Base-by-base conservation (phyloP, 345 rosid genomes). In the Corchorus capsularis region DNA sequence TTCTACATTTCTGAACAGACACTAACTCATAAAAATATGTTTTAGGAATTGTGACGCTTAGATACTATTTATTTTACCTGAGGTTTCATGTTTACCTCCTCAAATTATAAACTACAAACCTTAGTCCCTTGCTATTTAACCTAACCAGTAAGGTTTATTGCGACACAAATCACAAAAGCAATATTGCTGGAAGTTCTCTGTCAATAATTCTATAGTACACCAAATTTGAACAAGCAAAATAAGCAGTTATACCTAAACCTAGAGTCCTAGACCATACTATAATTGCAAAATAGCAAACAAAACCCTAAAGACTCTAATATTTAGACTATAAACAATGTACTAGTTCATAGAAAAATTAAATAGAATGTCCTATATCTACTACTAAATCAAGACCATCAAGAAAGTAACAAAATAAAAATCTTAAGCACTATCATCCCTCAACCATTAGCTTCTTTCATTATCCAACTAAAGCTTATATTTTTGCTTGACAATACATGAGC, bases 241-340 rank as follows among this genome's bases (percentile, higher is more conserved):
- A 10, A 12, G 34, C 12, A 20, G 14, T 66, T 22, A 20, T 14
- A 66, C 35, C 37, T 66, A 66, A 64, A 64, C 49, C 32, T 35
- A 34, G 69, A 66, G 41, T 39, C 49, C 32, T 35, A 34, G 69
- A 41, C 50, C 50, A 14, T 64, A 64, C 2, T 12, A 19, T 46
- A 66, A 41, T 39, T 41, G 71, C 37, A 66, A 66, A 66, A 46
- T 8, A 19, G 5, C 52, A 65, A 65, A 43, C 43, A 64, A 9
- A 43, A 19, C 8, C 53, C 70, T 20, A 12, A 66, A 12, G 54
- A 27, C 37, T 35, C n/a, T 20, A 19, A 65, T 65, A 45, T 34
- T 11, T 65, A 66, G 6, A 39, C 11, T 45, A 45, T 66, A 66
- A 66, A 66, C n/a, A 66, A 45, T 45, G 54, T 45, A 50, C 71